Evolutionary conservation across 148 eudicot genomes (phyloP).

Genomic region (Camellia sinensis): DNA sequence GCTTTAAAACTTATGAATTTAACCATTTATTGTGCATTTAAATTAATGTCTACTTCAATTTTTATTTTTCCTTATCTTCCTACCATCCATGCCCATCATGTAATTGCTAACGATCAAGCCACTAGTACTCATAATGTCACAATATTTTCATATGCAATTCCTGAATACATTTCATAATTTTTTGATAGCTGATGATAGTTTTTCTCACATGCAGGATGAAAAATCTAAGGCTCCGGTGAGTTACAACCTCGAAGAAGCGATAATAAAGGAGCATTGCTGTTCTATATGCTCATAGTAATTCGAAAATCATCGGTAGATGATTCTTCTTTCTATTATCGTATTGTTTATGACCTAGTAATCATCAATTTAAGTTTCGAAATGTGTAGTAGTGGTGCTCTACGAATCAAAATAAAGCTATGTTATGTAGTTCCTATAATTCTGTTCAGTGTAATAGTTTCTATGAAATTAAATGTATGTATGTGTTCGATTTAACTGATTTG

Average conservation of each 20-base stretch:
- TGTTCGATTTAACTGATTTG: not conserved
- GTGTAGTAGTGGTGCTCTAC: not conserved
- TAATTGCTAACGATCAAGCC: not conserved
- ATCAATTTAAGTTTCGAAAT: conserved; percentile 3
- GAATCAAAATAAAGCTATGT: not conserved
- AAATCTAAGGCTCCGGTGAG: conserved; percentile 36
- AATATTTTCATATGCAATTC: not conserved
- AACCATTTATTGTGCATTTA: not conserved
- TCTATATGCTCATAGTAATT: not conserved
- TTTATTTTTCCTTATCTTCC: not conserved
- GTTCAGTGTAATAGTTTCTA: not conserved
- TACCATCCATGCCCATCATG: not conserved
- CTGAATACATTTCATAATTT: not conserved
- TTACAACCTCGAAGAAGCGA: not conserved
- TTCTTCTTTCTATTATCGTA: not conserved
- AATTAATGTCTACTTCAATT: not conserved
- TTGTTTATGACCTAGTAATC: not conserved
- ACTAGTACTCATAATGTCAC: not conserved
- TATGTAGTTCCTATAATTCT: not conserved
- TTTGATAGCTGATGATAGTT: not conserved
- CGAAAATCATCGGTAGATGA: not conserved
- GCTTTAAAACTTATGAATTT: not conserved
- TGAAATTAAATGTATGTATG: not conserved
- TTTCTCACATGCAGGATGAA: conserved; percentile 49
- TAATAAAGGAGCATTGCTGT: conserved; percentile 10